These are phyloP conservation scores for Cryptosporidium parvum DNA, from an alignment of 169 alveolate genomes.

Conservation along the genomic window DNA sequence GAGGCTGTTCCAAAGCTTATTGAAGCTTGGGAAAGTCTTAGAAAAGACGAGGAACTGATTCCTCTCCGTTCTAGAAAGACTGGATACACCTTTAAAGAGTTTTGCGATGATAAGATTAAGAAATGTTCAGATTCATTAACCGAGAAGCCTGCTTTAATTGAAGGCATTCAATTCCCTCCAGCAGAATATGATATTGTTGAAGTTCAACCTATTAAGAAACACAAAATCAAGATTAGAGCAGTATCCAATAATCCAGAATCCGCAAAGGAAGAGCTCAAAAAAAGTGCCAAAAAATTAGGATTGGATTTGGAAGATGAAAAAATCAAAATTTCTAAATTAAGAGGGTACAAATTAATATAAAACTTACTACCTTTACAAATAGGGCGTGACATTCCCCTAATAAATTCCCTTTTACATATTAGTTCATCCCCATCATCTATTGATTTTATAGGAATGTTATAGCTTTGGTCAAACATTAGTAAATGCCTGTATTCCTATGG, in stretches of 20 bases:
- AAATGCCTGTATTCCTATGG: background rate
- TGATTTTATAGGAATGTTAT: background rate
- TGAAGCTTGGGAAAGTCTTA: slow-evolving; percentile 14
- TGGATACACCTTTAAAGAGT: slow-evolving; percentile 34
- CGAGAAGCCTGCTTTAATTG: background rate
- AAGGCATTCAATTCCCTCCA: background rate
- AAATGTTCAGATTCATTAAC: background rate
- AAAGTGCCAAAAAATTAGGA: background rate
- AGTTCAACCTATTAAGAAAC: background rate
- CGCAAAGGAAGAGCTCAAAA: background rate
- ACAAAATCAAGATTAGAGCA: background rate
- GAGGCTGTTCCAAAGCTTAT: slow-evolving; percentile 31
- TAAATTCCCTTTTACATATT: no score
- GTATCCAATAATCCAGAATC: background rate
- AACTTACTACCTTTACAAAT: background rate
- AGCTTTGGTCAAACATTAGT: background rate
- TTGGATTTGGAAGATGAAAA: background rate
- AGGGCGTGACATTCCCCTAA: background rate
- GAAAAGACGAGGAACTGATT: background rate
- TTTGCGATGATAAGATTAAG: slow-evolving; percentile 33
- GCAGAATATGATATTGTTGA: background rate
- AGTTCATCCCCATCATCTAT: background rate
- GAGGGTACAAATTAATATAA: background rate
- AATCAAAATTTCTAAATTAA: background rate
- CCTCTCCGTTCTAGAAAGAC: background rate